Evolutionary conservation across 495 filamentous ascomycete genomes (phyloP).

Genomic region (Tetracladium marchalianum): DNA sequence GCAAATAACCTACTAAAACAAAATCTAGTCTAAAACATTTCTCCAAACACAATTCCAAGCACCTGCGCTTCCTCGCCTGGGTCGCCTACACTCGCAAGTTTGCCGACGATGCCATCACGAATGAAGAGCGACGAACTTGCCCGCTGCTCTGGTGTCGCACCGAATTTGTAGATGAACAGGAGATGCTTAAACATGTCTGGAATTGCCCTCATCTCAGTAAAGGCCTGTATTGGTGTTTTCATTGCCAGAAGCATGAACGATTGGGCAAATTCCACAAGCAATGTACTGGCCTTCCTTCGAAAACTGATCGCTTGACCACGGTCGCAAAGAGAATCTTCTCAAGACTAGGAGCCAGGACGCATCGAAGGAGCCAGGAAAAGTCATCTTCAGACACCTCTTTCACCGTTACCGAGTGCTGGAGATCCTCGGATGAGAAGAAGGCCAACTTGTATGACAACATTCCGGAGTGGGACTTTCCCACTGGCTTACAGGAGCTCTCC

Average conservation of each 20-base stretch:
- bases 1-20: neutral
- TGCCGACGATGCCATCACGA: constrained; percentile 13
- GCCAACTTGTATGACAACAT: neutral
- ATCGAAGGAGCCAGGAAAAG: neutral
- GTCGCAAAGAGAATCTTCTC: constrained; percentile 20
- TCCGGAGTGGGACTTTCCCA: constrained; percentile 2
- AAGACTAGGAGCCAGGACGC: constrained; percentile 10
- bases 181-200: constrained; percentile 19
- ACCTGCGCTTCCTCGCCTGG: constrained; percentile 19
- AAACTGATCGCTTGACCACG: constrained; percentile 14
- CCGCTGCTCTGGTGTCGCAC: constrained; percentile 18
- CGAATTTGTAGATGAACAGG: constrained; percentile 14
- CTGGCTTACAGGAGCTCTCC: constrained; percentile 6
- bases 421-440: too few relatives aligned
- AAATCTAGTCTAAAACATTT: constrained; percentile 13
- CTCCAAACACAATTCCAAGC: constrained; percentile 18
- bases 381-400: too few relatives aligned
- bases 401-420: too few relatives aligned
- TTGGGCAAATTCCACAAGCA: constrained; percentile 15
- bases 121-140: constrained; percentile 17
- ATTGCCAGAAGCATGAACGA: constrained; percentile 17
- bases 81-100: constrained; percentile 20
- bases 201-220: constrained; percentile 16
- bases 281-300: constrained; percentile 12
- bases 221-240: constrained; percentile 20